Conservation (phyloP, 1,284 basidiomycete genomes). For the Fomitopsis schrenkii region DNA sequence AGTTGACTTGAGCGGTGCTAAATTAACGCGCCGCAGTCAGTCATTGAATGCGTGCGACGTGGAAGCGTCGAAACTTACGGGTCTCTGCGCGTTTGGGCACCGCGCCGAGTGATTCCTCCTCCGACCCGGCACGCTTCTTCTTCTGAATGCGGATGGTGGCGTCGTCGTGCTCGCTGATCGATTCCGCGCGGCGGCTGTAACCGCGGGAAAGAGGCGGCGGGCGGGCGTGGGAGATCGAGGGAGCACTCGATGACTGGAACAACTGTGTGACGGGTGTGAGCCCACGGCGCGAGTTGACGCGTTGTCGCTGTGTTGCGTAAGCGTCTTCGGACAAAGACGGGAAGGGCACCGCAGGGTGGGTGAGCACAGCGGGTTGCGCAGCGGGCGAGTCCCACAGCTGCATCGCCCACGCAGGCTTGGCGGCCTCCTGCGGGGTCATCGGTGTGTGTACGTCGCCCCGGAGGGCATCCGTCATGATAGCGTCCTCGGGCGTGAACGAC, state of each 20-base stretch:
- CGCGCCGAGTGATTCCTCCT: conserved; percentile 33
- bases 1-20: conserved; percentile 58
- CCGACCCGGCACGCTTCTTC: conserved; percentile 47
- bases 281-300: conserved; percentile 21
- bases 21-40: conserved; percentile 12
- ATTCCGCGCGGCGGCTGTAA: conserved; percentile 64
- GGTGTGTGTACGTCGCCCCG: conserved; percentile 36
- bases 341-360: conserved; percentile 18
- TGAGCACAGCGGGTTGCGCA: conserved; percentile 12
- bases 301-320: conserved; percentile 27
- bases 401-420: conserved; percentile 53
- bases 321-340: conserved; percentile 25
- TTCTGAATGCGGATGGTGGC: conserved; percentile 66
- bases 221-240: conserved; percentile 41
- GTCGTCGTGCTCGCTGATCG: conserved; percentile 56
- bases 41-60: conserved; percentile 13
- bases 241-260: conserved; percentile 76
- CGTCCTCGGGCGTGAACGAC: conserved; percentile 48
- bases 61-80: conserved; percentile 19
- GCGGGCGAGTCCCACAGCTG: conserved; percentile 50
- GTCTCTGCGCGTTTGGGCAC: conserved; percentile 26
- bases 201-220: conserved; percentile 44
- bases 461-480: conserved; percentile 23
- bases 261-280: conserved; percentile 48
- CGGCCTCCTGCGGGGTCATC: conserved; percentile 51